phyloP scores from a whole-genome alignment of 768 basidiomycete species.

The Dioszegia hungarica region DNA sequence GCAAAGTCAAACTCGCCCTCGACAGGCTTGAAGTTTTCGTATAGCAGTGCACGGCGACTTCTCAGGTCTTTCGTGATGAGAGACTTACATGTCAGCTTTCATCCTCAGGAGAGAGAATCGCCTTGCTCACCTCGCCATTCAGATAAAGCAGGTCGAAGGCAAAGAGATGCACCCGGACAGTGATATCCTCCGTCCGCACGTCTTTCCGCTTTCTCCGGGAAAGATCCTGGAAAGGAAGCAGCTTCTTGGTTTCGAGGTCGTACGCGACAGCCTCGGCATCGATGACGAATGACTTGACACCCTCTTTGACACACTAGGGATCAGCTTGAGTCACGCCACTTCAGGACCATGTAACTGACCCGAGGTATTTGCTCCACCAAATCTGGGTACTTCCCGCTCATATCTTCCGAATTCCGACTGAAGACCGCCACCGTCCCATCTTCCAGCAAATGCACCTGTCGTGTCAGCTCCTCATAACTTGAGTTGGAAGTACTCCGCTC shows the following conservation, averaged over 20 bases:
- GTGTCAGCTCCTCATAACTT: not conserved
- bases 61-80: constrained; percentile 69
- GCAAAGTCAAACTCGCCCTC: constrained; percentile 91
- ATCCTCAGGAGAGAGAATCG: no score
- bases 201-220: constrained; percentile 93
- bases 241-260: constrained; percentile 71
- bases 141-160: constrained; percentile 94
- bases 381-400: constrained; percentile 99
- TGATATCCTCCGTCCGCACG: constrained; percentile 94
- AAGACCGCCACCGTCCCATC: constrained; percentile 85
- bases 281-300: constrained; percentile 82
- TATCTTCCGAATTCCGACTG: constrained; percentile 96
- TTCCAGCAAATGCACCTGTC: constrained; percentile 74
- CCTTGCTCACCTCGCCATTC: constrained; percentile 78
- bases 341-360: constrained; percentile 52
- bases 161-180: constrained; percentile 91
- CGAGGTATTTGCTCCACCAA: constrained; percentile 87
- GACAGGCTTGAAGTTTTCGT: constrained; percentile 72
- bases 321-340: not conserved
- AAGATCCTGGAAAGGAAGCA: constrained; percentile 98
- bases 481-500: not conserved
- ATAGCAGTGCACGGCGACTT: constrained; percentile 71
- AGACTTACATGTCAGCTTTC: constrained; percentile 55
- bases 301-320: constrained; percentile 72
- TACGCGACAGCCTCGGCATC: constrained; percentile 97